Percentiles rank a stretch among this genome's conserved stretches.
phyloP scores from a whole-genome alignment of 805 yeast species.

The Wickerhamomyces chaumierensis region DNA sequence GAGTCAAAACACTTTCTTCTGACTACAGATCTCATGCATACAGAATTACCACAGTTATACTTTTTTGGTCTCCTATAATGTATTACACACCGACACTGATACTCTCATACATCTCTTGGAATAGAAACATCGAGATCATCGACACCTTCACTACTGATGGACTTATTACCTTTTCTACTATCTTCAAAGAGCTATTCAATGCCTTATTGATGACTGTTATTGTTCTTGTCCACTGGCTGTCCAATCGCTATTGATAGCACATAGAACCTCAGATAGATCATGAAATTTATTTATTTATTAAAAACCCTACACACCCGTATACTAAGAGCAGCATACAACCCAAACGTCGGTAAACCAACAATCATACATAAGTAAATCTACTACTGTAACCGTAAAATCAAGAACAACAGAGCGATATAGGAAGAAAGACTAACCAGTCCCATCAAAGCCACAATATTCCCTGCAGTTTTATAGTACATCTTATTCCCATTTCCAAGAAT shows the following conservation, averaged over 20 bases:
- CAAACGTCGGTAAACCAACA: too few relatives aligned
- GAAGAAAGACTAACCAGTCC: constrained; percentile 37
- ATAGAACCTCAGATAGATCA: too few relatives aligned
- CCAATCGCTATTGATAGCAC: not conserved
- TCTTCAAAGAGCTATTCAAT: not conserved
- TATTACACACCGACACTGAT: not conserved
- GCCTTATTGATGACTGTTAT: not conserved
- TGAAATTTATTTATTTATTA: too few relatives aligned
- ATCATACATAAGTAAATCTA: too few relatives aligned
- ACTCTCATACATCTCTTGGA: not conserved
- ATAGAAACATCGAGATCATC: not conserved
- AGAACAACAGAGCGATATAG: constrained; percentile 38
- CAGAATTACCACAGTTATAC: not conserved
- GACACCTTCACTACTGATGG: not conserved
- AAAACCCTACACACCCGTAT: too few relatives aligned
- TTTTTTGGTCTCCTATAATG: not conserved
- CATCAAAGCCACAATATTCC: constrained; percentile 45
- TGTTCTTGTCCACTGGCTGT: not conserved
- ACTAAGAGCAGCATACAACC: too few relatives aligned
- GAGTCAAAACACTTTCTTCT: not conserved
- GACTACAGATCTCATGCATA: not conserved
- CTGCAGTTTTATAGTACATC: constrained; percentile 45
- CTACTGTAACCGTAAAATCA: constrained; percentile 31
- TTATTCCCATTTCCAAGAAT: constrained; percentile 26
- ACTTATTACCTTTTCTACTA: not conserved